Conservation (phyloP, 805 yeast genomes). For the Lipomyces sp. region DNA sequence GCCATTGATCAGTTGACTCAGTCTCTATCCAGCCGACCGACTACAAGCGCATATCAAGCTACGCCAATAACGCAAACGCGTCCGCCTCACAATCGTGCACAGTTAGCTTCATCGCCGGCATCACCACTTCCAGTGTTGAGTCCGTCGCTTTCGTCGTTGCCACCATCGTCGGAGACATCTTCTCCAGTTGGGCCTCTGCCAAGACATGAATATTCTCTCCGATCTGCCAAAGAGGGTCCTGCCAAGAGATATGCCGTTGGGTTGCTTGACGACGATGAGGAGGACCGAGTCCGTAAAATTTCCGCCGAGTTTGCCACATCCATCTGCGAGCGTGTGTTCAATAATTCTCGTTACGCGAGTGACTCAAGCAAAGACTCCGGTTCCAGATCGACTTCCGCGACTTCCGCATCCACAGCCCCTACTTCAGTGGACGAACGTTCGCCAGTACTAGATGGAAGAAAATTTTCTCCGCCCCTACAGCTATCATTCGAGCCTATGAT, state of each 20-base stretch:
- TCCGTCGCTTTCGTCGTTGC: constrained; percentile 7
- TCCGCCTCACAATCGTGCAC: neutral
- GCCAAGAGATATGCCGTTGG: neutral
- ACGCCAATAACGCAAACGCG: neutral
- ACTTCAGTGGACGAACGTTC: constrained; percentile 15
- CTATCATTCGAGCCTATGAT: constrained; percentile 6
- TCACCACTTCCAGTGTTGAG: neutral
- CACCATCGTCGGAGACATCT: neutral
- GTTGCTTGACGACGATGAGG: constrained; percentile 24
- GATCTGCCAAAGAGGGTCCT: constrained; percentile 28
- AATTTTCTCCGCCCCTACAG: neutral
- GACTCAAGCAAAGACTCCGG: constrained; percentile 17
- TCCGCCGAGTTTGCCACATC: constrained; percentile 36
- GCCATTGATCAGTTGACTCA: constrained; percentile 20
- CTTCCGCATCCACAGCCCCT: constrained; percentile 23
- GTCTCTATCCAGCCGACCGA: constrained; percentile 11
- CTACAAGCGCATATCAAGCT: neutral
- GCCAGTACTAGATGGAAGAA: neutral
- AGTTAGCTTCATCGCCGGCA: neutral
- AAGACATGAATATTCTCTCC: constrained; percentile 11
- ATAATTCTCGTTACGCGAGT: constrained; percentile 12
- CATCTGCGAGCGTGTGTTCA: constrained; percentile 31
- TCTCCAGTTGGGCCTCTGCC: constrained; percentile 1
- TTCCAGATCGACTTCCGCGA: constrained; percentile 18
- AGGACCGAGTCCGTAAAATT: constrained; percentile 29